Evolutionary conservation across 2,329 filamentous ascomycete species (phyloP).

Genomic region (Basipetospora chlamydospora): DNA sequence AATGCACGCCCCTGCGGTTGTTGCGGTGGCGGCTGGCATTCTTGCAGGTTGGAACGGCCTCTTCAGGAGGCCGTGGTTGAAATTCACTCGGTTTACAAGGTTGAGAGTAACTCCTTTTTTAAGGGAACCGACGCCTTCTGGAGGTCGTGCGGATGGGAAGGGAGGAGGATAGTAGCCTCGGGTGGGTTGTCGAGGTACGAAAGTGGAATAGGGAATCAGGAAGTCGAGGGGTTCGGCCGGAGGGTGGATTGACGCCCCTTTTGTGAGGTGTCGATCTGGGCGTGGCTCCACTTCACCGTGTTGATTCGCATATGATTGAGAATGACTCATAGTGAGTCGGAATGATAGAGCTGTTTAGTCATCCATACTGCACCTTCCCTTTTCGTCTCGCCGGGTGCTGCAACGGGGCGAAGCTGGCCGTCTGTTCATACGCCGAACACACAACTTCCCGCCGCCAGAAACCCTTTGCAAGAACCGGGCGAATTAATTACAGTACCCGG

Average conservation of each 20-base stretch:
- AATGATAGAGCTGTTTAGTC: no score
- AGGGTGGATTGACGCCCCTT: neutral
- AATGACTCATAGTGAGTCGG: conserved; percentile 6
- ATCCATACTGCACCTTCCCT: no score
- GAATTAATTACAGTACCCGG: no score
- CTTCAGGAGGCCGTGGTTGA: neutral
- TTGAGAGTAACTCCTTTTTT: neutral
- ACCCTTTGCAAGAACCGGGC: no score
- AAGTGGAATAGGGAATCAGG: no score
- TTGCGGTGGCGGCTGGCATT: conserved; percentile 2
- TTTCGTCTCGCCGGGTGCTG: no score
- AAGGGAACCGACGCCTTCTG: neutral
- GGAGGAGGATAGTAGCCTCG: no score
- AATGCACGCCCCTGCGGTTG: neutral
- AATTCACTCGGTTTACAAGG: neutral
- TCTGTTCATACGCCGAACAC: no score
- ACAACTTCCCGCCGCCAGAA: no score
- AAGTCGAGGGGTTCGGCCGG: neutral
- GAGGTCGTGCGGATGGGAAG: neutral
- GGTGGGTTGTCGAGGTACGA: no score
- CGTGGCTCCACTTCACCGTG: neutral
- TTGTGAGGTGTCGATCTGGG: neutral
- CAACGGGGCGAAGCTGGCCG: no score
- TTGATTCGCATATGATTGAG: neutral
- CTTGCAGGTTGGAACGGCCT: conserved; percentile 4